Evolutionary conservation across 1,139 yeast genomes (phyloP).

Genomic region (Scheffersomyces cryptocercus): DNA sequence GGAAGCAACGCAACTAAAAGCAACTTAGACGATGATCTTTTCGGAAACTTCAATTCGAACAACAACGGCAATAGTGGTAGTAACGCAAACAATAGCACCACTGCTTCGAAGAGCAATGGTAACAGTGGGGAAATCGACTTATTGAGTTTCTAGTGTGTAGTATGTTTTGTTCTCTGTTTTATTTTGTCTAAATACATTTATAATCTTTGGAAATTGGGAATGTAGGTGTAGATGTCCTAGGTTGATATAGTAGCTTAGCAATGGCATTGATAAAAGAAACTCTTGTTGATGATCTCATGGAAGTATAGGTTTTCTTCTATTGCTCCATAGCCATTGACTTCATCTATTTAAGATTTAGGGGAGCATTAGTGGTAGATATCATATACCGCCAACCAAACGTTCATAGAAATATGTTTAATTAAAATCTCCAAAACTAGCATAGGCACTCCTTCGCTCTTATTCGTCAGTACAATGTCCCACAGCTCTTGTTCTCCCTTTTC

Average conservation of each 20-base stretch:
- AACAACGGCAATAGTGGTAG: slow-evolving; percentile 4
- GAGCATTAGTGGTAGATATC: too few species aligned
- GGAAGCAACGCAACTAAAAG: slow-evolving; percentile 9
- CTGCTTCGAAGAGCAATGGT: slow-evolving; percentile 12
- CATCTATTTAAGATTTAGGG: not conserved
- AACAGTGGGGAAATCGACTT: slow-evolving; percentile 40
- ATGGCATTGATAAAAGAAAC: not conserved
- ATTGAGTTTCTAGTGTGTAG: slow-evolving; percentile 34
- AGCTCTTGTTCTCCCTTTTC: too few species aligned
- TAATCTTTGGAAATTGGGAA: not conserved
- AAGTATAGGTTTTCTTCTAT: too few species aligned
- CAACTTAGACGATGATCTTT: slow-evolving; percentile 23
- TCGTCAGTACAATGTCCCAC: too few species aligned
- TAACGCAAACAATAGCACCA: slow-evolving; percentile 7
- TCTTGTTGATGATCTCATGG: not conserved
- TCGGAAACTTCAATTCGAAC: slow-evolving; percentile 25
- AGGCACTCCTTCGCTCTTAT: too few species aligned
- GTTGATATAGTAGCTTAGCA: not conserved
- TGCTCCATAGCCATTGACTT: not conserved
- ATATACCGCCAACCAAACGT: too few species aligned
- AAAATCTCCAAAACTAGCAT: too few species aligned
- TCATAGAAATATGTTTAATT: too few species aligned
- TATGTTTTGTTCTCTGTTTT: not conserved
- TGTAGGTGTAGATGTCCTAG: not conserved
- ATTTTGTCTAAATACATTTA: not conserved